These are phyloP conservation scores for Hymenoscyphus occultus DNA, from an alignment of 2,329 filamentous ascomycete genomes.

Conservation along the genomic window DNA sequence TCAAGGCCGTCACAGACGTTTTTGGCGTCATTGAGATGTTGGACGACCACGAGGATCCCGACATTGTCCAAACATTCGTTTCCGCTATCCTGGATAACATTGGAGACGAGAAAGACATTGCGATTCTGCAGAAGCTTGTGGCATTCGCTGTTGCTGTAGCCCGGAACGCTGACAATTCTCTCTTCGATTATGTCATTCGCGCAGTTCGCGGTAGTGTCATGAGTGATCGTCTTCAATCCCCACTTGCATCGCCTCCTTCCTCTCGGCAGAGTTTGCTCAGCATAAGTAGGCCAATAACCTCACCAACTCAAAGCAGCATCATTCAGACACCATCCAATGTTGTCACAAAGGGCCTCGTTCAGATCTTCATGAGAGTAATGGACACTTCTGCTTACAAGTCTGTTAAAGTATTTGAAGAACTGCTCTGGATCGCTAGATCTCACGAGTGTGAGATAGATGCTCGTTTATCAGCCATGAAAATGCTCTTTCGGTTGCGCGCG, in stretches of 20 bases:
- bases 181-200: constrained; percentile 59
- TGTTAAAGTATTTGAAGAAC: constrained; percentile 56
- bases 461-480: constrained; percentile 70
- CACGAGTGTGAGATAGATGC: constrained; percentile 63
- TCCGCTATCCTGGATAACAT: constrained; percentile 60
- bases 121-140: constrained; percentile 63
- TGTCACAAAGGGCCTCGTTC: constrained; percentile 67
- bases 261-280: constrained; percentile 29
- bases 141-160: constrained; percentile 64
- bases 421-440: constrained; percentile 62
- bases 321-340: constrained; percentile 63
- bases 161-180: constrained; percentile 52
- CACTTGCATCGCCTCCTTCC: constrained; percentile 37
- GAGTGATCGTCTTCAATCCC: constrained; percentile 44
- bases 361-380: constrained; percentile 73
- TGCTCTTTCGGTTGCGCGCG: constrained; percentile 78
- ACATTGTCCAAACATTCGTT: constrained; percentile 57
- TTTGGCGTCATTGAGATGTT: constrained; percentile 48
- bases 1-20: constrained; percentile 55
- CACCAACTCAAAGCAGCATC: constrained; percentile 12
- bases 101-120: constrained; percentile 59
- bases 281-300: constrained; percentile 21
- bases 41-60: constrained; percentile 55
- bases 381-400: constrained; percentile 64
- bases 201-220: constrained; percentile 51